These are phyloP conservation scores for Talaromyces sp. DNA, from an alignment of 2,329 filamentous ascomycete species.

Conservation along the genomic window DNA sequence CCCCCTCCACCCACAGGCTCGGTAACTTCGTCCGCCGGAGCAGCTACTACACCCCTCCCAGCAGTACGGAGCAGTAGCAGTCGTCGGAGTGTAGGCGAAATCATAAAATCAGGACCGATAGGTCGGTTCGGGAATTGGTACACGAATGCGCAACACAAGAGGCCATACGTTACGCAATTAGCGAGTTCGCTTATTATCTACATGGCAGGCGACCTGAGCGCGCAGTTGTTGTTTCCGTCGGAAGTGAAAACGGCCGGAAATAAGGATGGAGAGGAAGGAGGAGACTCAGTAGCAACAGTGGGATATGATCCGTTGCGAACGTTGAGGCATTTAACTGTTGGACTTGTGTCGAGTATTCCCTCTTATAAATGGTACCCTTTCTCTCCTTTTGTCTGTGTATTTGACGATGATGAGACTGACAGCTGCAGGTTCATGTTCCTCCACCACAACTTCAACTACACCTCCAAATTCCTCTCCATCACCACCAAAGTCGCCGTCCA, in stretches of 20 bases:
- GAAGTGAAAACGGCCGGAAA: conserved; percentile 23
- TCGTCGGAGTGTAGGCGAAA: conserved; percentile 28
- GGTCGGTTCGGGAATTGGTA: conserved; percentile 50
- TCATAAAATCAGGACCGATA: conserved; percentile 20
- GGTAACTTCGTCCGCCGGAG: conserved; percentile 20
- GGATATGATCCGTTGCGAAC: conserved; percentile 68
- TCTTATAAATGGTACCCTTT: conserved; percentile 70
- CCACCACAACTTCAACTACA: conserved; percentile 77
- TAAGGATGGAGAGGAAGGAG: conserved; percentile 21
- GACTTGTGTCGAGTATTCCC: conserved; percentile 69
- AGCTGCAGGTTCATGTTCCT: conserved; percentile 70
- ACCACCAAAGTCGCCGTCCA: conserved; percentile 74
- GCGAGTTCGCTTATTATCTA: conserved; percentile 74
- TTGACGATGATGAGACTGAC: not conserved
- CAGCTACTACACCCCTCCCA: conserved; percentile 23
- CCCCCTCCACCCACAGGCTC: conserved; percentile 17
- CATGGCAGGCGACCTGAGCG: conserved; percentile 70
- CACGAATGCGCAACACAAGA: conserved; percentile 64
- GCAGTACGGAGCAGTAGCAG: not conserved
- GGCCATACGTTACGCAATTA: conserved; percentile 78
- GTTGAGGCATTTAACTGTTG: conserved; percentile 68
- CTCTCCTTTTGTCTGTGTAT: no score
- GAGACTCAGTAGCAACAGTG: conserved; percentile 37
- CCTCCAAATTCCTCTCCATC: conserved; percentile 67
- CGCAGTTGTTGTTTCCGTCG: conserved; percentile 62